These are phyloP conservation scores for Eutypella sp. DNA, from an alignment of 2,329 filamentous ascomycete genomes.

Conservation along the genomic window DNA sequence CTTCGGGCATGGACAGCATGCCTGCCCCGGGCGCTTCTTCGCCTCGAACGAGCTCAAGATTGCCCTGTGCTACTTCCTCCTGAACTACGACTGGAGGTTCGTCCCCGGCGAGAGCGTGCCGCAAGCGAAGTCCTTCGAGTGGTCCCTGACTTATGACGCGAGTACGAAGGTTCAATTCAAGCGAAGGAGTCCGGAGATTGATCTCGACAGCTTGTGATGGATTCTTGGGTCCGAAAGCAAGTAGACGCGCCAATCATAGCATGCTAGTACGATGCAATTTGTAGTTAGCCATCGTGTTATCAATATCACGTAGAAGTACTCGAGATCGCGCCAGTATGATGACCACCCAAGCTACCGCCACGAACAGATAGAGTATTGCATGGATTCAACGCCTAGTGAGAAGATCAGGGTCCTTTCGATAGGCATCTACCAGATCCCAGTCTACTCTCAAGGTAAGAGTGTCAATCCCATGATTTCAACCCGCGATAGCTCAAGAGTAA, in stretches of 20 bases:
- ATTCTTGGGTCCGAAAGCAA: not conserved
- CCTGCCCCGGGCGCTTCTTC: conserved; percentile 28
- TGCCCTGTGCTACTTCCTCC: conserved; percentile 19
- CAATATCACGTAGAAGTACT: too few species aligned
- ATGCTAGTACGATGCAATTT: too few species aligned
- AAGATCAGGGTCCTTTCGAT: too few species aligned
- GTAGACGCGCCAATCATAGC: not conserved
- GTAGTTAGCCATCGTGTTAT: too few species aligned
- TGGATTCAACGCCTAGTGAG: too few species aligned
- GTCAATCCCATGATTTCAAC: too few species aligned
- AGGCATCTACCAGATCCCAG: too few species aligned
- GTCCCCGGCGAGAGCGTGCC: conserved; percentile 20
- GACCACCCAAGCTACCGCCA: too few species aligned
- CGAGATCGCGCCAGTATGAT: too few species aligned
- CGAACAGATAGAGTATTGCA: too few species aligned
- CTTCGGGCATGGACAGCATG: conserved; percentile 38
- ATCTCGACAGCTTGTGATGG: conserved; percentile 20
- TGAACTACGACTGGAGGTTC: conserved; percentile 30
- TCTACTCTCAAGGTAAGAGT: too few species aligned
- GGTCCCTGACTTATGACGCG: conserved; percentile 8
- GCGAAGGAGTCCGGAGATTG: conserved; percentile 23
- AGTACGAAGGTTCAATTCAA: conserved; percentile 21
- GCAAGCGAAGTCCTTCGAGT: conserved; percentile 16
- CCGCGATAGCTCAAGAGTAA: too few species aligned
- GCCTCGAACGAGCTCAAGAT: conserved; percentile 33